Conservation (phyloP, 2,329 filamentous ascomycete genomes). For the Pseudogymnoascus sp. region DNA sequence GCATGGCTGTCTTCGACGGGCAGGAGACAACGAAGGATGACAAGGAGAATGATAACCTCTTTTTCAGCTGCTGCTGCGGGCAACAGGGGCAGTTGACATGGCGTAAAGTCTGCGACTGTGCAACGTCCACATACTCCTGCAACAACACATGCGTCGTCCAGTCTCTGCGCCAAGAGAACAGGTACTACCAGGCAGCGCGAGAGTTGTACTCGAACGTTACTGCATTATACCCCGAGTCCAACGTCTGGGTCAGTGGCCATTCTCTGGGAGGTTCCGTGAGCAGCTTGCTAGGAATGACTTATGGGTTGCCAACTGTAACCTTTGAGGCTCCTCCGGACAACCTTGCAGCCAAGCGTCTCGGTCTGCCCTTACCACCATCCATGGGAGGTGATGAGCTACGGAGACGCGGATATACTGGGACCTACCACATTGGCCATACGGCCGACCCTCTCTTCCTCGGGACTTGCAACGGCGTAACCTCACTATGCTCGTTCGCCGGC, state of each 20-base stretch:
- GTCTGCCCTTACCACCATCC: conserved; percentile 76
- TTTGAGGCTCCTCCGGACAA: conserved; percentile 93
- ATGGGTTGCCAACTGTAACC: conserved; percentile 81
- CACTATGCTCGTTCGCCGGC: conserved; percentile 78
- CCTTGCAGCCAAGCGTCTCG: conserved; percentile 73
- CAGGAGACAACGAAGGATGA: conserved; percentile 94
- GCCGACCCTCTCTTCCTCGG: conserved; percentile 94
- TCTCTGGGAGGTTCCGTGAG: conserved; percentile 85
- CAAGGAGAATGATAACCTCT: conserved; percentile 95
- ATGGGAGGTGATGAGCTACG: conserved; percentile 59
- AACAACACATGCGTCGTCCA: conserved; percentile 82
- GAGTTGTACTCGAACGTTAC: conserved; percentile 92
- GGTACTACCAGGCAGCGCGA: conserved; percentile 82
- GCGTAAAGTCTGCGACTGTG: conserved; percentile 90
- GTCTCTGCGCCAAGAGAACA: conserved; percentile 70
- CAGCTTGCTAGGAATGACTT: conserved; percentile 83
- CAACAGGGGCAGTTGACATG: conserved; percentile 87
- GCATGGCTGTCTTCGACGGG: conserved; percentile 87
- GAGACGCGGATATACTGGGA: conserved; percentile 61
- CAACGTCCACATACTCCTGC: conserved; percentile 77
- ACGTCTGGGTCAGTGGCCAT: conserved; percentile 86
- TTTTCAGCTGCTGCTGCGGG: conserved; percentile 95
- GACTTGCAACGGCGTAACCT: conserved; percentile 82
- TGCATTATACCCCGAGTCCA: conserved; percentile 72
- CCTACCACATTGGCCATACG: conserved; percentile 89